A percentile compares a stretch with the other conserved stretches of the same genome.
Evolutionary conservation across 768 basidiomycete genomes (phyloP).

Genomic region (Hericium rajendrae): DNA sequence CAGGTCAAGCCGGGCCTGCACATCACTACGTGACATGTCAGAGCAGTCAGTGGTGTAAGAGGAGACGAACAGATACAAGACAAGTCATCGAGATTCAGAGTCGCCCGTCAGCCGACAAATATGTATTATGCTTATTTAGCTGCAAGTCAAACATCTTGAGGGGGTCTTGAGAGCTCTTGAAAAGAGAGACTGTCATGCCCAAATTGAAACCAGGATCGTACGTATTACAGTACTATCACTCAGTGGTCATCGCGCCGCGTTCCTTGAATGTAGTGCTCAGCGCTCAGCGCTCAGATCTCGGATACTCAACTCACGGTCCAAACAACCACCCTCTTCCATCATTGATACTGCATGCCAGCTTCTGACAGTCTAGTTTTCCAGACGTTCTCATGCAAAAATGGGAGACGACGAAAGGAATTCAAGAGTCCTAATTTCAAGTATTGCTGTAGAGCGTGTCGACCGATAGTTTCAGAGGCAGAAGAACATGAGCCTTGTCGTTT

Average conservation of each 20-base stretch:
- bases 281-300: not conserved
- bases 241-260: not conserved
- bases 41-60: too few species aligned
- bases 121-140: too few species aligned
- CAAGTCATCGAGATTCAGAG: too few species aligned
- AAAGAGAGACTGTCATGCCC: too few species aligned
- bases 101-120: too few species aligned
- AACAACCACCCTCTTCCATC: not conserved
- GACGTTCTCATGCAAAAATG: not conserved
- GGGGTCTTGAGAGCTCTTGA: too few species aligned
- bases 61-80: too few species aligned
- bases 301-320: not conserved
- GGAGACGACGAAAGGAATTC: not conserved
- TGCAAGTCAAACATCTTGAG: too few species aligned
- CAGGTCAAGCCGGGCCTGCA: too few species aligned
- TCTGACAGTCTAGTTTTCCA: not conserved
- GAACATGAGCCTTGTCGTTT: not conserved
- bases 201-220: not conserved
- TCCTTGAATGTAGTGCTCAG: not conserved
- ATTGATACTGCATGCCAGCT: not conserved
- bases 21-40: too few species aligned
- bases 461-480: not conserved
- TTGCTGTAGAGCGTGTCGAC: not conserved
- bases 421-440: not conserved
- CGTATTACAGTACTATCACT: not conserved